Conservation (phyloP, 768 basidiomycete species). For the Tylopilus vinaceipallidus region DNA sequence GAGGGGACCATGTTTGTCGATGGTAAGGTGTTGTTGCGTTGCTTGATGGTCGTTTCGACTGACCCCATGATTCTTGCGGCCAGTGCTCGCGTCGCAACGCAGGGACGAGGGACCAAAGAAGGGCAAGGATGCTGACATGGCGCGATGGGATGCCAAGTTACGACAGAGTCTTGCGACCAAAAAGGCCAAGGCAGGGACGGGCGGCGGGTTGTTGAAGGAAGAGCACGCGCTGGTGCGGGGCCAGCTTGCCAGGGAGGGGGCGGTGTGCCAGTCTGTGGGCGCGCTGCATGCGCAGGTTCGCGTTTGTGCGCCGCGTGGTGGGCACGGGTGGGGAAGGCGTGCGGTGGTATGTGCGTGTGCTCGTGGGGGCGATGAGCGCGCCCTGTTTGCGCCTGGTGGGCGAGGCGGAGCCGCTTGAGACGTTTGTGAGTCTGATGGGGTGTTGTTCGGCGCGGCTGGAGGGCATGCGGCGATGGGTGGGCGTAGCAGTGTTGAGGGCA, state of each 20-base stretch:
- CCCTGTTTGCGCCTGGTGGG: constrained; percentile 62
- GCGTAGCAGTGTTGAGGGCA: constrained; percentile 79
- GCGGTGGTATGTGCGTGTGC: constrained; percentile 49
- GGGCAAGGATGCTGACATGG: constrained; percentile 85
- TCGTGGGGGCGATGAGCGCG: constrained; percentile 56
- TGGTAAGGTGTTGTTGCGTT: constrained; percentile 41
- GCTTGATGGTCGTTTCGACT: background rate
- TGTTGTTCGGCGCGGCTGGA: constrained; percentile 76
- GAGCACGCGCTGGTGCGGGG: constrained; percentile 81
- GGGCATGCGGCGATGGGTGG: constrained; percentile 66
- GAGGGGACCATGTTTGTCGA: constrained; percentile 80
- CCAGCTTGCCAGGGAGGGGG: constrained; percentile 79
- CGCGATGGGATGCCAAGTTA: constrained; percentile 95
- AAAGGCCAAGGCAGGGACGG: constrained; percentile 43
- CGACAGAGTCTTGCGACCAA: constrained; percentile 81
- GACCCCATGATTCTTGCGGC: background rate
- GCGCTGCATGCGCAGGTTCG: constrained; percentile 64
- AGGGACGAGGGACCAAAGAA: constrained; percentile 52
- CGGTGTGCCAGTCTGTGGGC: constrained; percentile 59
- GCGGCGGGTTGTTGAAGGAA: constrained; percentile 67
- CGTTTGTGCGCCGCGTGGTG: constrained; percentile 65
- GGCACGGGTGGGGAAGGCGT: constrained; percentile 39
- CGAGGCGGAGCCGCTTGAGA: constrained; percentile 49
- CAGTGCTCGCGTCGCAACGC: constrained; percentile 67
- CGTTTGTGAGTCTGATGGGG: constrained; percentile 68